Conservation (phyloP, 2,329 filamentous ascomycete species). For the Coniochaeta ligniaria region DNA sequence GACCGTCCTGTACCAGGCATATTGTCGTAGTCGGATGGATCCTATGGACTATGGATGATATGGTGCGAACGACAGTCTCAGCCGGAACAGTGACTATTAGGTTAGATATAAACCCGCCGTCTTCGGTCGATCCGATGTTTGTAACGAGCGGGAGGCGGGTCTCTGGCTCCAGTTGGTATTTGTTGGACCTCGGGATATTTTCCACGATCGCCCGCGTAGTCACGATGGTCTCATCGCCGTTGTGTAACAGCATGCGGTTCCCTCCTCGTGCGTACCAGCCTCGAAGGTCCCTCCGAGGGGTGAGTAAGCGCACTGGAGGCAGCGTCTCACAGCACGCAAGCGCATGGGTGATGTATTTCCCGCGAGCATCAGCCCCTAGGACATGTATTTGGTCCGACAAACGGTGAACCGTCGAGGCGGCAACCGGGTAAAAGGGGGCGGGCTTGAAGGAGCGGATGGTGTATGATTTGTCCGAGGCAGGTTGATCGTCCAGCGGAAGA, state of each 20-base stretch:
- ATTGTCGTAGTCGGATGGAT: conserved; percentile 24
- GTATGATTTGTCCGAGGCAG: background rate
- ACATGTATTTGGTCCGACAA: conserved; percentile 18
- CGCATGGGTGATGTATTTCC: conserved; percentile 21
- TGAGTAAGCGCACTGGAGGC: conserved; percentile 20
- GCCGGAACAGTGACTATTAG: conserved; percentile 24
- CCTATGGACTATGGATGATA: conserved; percentile 18
- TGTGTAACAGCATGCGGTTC: conserved; percentile 12
- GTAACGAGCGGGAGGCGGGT: background rate
- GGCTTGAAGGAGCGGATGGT: background rate
- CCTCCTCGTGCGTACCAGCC: conserved; percentile 17
- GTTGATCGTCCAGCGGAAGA: background rate
- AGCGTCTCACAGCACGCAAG: conserved; percentile 18
- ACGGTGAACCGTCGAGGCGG: background rate
- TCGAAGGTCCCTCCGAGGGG: conserved; percentile 11
- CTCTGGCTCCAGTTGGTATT: background rate
- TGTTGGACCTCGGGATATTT: conserved; percentile 4
- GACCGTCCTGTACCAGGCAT: conserved; percentile 35
- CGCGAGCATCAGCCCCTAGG: conserved; percentile 17
- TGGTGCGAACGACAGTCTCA: conserved; percentile 13
- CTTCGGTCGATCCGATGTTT: background rate
- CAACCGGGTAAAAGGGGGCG: background rate
- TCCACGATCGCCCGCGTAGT: conserved; percentile 9
- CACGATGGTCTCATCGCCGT: conserved; percentile 7
- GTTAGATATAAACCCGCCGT: background rate